These are phyloP conservation scores for Xenoacremonium recifei DNA, from an alignment of 2,329 filamentous ascomycete species.

Conservation along the genomic window DNA sequence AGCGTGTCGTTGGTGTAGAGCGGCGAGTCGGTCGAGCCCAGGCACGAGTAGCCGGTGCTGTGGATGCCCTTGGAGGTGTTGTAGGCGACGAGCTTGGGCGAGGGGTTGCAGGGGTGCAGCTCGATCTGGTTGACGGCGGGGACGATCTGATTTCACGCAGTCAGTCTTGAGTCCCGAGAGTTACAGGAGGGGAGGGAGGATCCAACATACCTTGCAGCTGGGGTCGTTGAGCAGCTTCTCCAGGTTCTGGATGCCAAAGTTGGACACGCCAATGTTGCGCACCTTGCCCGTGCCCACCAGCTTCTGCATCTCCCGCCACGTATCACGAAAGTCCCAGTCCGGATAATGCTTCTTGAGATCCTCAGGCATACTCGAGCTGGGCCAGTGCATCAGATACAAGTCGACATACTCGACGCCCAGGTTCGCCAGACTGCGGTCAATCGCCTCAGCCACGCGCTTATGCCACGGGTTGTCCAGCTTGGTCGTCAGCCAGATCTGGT, in stretches of 20 bases:
- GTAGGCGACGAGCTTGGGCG: slow-evolving; percentile 75
- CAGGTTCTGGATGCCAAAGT: slow-evolving; percentile 79
- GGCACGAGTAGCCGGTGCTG: slow-evolving; percentile 70
- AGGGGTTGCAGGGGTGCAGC: slow-evolving; percentile 77
- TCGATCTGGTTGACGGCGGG: slow-evolving; percentile 81
- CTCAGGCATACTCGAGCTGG: slow-evolving; percentile 59
- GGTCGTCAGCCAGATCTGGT: slow-evolving; percentile 71
- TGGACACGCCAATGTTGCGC: slow-evolving; percentile 80
- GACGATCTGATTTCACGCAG: slow-evolving; percentile 37
- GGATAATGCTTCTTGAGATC: slow-evolving; percentile 66
- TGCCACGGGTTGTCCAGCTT: slow-evolving; percentile 84
- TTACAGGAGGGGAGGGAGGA: neutral
- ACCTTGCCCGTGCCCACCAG: slow-evolving; percentile 68
- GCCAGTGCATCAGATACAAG: slow-evolving; percentile 73
- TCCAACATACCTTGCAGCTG: slow-evolving; percentile 58
- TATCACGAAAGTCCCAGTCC: slow-evolving; percentile 82
- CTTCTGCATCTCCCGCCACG: slow-evolving; percentile 73
- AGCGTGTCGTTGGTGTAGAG: slow-evolving; percentile 66
- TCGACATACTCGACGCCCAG: slow-evolving; percentile 66
- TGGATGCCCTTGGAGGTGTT: slow-evolving; percentile 73
- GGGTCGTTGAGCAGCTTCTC: slow-evolving; percentile 72
- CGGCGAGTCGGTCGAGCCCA: slow-evolving; percentile 69
- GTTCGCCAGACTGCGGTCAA: slow-evolving; percentile 58
- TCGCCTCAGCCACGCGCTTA: slow-evolving; percentile 62
- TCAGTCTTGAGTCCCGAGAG: neutral